phyloP scores from a whole-genome alignment of 495 filamentous ascomycete genomes.

The Platismatia glauca region DNA sequence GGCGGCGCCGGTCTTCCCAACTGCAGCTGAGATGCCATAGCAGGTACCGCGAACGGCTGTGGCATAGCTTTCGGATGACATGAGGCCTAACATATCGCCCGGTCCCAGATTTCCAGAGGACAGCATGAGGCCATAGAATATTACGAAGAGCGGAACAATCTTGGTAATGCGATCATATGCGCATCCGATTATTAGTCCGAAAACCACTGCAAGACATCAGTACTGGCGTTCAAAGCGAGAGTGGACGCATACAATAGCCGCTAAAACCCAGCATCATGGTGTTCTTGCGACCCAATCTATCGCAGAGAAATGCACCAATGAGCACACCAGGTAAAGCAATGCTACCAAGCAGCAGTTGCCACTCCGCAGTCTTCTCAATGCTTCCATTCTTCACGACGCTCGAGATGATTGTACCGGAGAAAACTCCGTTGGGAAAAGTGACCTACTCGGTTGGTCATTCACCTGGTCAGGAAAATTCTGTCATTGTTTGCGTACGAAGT shows the following conservation, averaged over 20 bases:
- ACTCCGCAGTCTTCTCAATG: constrained; percentile 36
- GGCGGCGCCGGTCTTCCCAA: constrained; percentile 45
- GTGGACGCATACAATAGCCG: constrained; percentile 29
- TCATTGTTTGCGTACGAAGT: constrained; percentile 27
- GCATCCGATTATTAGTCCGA: constrained; percentile 45
- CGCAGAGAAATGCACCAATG: constrained; percentile 40
- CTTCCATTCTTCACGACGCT: constrained; percentile 33
- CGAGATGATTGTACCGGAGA: constrained; percentile 42
- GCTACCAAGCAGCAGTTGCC: constrained; percentile 41
- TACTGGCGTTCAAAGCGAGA: no score
- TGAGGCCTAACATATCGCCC: constrained; percentile 42
- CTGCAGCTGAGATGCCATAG: constrained; percentile 44
- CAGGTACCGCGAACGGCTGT: constrained; percentile 44
- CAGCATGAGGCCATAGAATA: constrained; percentile 47
- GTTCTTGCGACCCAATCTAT: constrained; percentile 39
- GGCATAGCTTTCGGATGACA: constrained; percentile 43
- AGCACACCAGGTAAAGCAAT: constrained; percentile 43
- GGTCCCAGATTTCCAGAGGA: constrained; percentile 45
- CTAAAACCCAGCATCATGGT: constrained; percentile 48
- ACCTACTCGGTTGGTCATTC: constrained; percentile 17
- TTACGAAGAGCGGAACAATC: constrained; percentile 44
- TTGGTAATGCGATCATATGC: constrained; percentile 41
- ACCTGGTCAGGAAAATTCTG: neutral
- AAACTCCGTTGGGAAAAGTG: constrained; percentile 43
- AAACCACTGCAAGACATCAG: constrained; percentile 26